Percentiles rank a stretch among this genome's conserved stretches.
phyloP scores from a whole-genome alignment of 805 yeast species.

The Hanseniaspora guilliermondii region DNA sequence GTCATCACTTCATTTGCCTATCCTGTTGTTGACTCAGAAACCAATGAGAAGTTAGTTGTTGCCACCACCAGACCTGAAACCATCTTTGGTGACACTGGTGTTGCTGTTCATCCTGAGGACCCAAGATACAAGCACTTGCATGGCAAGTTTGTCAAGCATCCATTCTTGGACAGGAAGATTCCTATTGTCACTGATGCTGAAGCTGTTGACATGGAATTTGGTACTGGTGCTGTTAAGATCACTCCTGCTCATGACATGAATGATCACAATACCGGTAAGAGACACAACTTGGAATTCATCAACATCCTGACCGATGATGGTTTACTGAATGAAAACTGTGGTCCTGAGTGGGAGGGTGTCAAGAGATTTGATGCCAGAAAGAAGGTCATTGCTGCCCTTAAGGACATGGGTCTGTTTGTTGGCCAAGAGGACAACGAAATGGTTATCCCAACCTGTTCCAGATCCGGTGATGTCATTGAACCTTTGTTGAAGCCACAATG shows the following conservation, averaged over 20 bases:
- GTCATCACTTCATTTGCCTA: constrained; percentile 92
- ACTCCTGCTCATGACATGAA: constrained; percentile 97
- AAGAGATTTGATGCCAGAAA: constrained; percentile 91
- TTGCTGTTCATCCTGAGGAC: constrained; percentile 96
- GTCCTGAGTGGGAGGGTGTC: constrained; percentile 71
- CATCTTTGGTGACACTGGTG: constrained; percentile 92
- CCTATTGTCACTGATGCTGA: constrained; percentile 85
- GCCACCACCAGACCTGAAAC: constrained; percentile 99
- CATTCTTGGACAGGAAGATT: constrained; percentile 69
- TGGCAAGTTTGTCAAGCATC: constrained; percentile 84
- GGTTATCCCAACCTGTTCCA: constrained; percentile 86
- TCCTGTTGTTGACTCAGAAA: constrained; percentile 65
- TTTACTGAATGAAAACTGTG: constrained; percentile 78
- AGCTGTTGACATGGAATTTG: constrained; percentile 98
- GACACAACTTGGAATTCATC: constrained; percentile 76
- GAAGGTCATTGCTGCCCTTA: constrained; percentile 66
- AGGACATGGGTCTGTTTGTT: constrained; percentile 59
- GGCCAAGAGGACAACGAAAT: constrained; percentile 91
- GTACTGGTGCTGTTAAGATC: constrained; percentile 99
- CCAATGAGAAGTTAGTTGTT: constrained; percentile 61
- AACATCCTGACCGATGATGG: constrained; percentile 91
- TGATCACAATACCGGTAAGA: constrained; percentile 93
- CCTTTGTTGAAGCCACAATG: constrained; percentile 97
- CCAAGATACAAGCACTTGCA: constrained; percentile 85
- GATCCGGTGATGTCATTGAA: constrained; percentile 95